Conservation (phyloP, 2,329 filamentous ascomycete species). For the Microascus cirrosus region DNA sequence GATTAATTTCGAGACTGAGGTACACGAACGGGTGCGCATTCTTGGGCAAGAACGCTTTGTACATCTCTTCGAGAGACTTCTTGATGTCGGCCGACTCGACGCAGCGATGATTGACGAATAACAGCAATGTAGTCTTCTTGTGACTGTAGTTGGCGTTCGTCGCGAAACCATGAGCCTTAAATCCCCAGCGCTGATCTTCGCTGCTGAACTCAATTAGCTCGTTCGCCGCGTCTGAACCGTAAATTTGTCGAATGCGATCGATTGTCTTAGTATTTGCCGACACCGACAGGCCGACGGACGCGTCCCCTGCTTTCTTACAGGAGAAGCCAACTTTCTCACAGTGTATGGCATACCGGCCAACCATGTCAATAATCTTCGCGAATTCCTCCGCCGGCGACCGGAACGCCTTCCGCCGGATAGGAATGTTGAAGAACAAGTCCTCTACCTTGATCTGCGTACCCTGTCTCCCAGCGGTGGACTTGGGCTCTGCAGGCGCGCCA, state of each 20-base stretch:
- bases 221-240: slow-evolving; percentile 74
- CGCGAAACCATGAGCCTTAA: slow-evolving; percentile 67
- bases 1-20: slow-evolving; percentile 84
- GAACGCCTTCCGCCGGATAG: slow-evolving; percentile 78
- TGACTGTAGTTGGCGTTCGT: slow-evolving; percentile 93
- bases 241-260: slow-evolving; percentile 83
- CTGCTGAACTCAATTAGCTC: slow-evolving; percentile 71
- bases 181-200: slow-evolving; percentile 69
- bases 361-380: slow-evolving; percentile 92
- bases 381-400: slow-evolving; percentile 89
- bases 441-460: slow-evolving; percentile 96
- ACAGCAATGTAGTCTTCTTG: slow-evolving; percentile 74
- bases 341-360: slow-evolving; percentile 88
- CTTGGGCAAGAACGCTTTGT: slow-evolving; percentile 79
- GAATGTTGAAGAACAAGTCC: slow-evolving; percentile 94
- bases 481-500: slow-evolving; percentile 76
- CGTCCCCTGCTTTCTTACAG: slow-evolving; percentile 92
- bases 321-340: slow-evolving; percentile 87
- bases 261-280: slow-evolving; percentile 59
- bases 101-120: slow-evolving; percentile 94
- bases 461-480: slow-evolving; percentile 72
- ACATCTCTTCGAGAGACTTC: slow-evolving; percentile 84
- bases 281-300: slow-evolving; percentile 70
- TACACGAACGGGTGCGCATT: slow-evolving; percentile 92
- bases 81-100: slow-evolving; percentile 85